These are phyloP conservation scores for Cercophora newfieldiana DNA, from an alignment of 495 filamentous ascomycete genomes.

Conservation along the genomic window DNA sequence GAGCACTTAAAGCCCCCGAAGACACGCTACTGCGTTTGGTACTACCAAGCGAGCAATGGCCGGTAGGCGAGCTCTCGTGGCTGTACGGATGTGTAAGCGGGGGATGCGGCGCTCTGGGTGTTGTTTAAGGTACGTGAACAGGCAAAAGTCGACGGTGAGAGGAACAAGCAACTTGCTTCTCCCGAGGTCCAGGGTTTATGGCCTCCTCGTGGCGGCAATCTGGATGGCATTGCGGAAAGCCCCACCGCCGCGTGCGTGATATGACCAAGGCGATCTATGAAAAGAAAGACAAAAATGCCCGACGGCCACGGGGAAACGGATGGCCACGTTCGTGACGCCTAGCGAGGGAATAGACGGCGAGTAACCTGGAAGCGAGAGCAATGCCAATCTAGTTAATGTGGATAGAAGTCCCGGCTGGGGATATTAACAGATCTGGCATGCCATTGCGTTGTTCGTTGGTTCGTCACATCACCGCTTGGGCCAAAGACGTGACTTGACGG, in stretches of 20 bases:
- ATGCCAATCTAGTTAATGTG: neutral
- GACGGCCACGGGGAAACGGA: neutral
- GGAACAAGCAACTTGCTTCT: neutral
- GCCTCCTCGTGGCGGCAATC: slow-evolving; percentile 7
- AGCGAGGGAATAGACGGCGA: neutral
- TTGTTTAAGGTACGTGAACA: neutral
- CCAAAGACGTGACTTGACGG: neutral
- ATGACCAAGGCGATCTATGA: neutral
- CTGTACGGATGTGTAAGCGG: neutral
- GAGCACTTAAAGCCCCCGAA: neutral
- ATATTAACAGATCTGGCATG: neutral
- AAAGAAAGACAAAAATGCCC: neutral
- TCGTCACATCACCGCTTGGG: neutral
- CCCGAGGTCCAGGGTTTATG: neutral
- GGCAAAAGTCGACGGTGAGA: neutral
- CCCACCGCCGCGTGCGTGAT: neutral
- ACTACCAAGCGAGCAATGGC: neutral
- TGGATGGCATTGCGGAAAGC: neutral
- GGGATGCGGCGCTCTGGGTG: neutral
- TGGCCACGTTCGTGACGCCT: neutral
- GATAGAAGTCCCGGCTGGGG: neutral
- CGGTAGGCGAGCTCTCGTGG: neutral
- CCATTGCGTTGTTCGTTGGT: neutral
- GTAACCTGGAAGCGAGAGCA: neutral
- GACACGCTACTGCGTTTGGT: neutral